phyloP scores from a whole-genome alignment of 495 filamentous ascomycete genomes.

The Neurospora sp. region DNA sequence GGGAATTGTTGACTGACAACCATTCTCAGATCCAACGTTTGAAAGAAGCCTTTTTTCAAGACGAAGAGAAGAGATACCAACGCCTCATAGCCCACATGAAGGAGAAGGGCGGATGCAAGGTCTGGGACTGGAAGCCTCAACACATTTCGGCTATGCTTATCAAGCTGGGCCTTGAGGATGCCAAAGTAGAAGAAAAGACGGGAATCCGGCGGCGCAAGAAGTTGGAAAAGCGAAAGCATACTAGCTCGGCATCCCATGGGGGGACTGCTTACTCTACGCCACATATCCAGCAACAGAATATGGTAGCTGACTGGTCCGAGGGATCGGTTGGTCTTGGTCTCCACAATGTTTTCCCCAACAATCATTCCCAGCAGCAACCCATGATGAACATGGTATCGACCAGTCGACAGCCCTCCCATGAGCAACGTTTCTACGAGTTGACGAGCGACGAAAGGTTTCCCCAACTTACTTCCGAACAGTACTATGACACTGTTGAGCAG shows the following conservation, averaged over 20 bases:
- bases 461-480: conserved; percentile 25
- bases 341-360: not conserved
- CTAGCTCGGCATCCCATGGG: conserved; percentile 9
- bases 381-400: not conserved
- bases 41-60: conserved; percentile 18
- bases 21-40: conserved; percentile 18
- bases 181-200: conserved; percentile 20
- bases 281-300: not conserved
- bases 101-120: conserved; percentile 26
- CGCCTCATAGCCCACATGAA: conserved; percentile 25
- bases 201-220: conserved; percentile 21
- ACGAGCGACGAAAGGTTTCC: conserved; percentile 9
- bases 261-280: not conserved
- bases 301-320: conserved; percentile 19
- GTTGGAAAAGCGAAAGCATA: conserved; percentile 23
- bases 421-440: conserved; percentile 6
- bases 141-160: conserved; percentile 29
- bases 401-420: not conserved
- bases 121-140: conserved; percentile 29
- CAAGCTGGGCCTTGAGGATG: conserved; percentile 26
- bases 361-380: not conserved
- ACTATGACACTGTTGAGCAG: conserved; percentile 31
- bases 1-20: conserved; percentile 2
- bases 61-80: conserved; percentile 24
- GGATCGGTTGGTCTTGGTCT: not conserved